phyloP scores from a whole-genome alignment of 2,329 filamentous ascomycete genomes.

The Colletotrichum cuscutae region DNA sequence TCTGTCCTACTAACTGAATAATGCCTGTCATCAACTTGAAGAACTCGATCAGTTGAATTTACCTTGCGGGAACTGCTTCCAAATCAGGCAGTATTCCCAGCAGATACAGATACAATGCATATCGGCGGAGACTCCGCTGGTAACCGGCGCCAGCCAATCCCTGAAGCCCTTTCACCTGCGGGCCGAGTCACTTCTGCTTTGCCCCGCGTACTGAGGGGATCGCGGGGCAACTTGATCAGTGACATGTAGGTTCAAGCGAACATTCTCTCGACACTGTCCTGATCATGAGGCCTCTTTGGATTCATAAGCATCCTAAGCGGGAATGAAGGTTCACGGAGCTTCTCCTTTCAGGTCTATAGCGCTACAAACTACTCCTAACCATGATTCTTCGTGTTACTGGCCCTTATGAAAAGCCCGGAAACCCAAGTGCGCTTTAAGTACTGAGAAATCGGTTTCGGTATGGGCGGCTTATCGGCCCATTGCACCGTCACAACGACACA shows the following conservation, averaged over 20 bases:
- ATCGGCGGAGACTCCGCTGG: slow-evolving; percentile 1
- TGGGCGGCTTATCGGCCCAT: slow-evolving; percentile 10
- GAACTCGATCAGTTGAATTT: not conserved
- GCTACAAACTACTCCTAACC: not conserved
- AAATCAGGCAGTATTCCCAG: not conserved
- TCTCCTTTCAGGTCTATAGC: not conserved
- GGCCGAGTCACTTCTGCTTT: slow-evolving; percentile 22
- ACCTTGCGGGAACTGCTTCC: not conserved
- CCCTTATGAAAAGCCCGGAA: not conserved
- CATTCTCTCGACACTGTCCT: not conserved
- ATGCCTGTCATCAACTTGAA: not conserved
- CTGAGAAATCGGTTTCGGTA: not conserved
- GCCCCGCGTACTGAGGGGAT: slow-evolving; percentile 9
- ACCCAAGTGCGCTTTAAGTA: not conserved
- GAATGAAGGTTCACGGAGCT: not conserved
- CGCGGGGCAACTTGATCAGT: not conserved
- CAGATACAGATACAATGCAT: no score
- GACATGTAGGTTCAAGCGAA: not conserved
- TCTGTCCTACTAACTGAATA: not conserved
- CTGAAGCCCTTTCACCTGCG: not conserved
- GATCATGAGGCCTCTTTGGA: not conserved
- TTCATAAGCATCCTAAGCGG: not conserved
- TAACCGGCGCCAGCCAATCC: not conserved
- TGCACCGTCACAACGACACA: not conserved
- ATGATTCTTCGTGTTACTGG: not conserved